A percentile compares a stretch with the other conserved stretches of the same genome.
Evolutionary conservation across 2,329 filamentous ascomycete genomes (phyloP).

Genomic region (Pestalotiopsis sp.): DNA sequence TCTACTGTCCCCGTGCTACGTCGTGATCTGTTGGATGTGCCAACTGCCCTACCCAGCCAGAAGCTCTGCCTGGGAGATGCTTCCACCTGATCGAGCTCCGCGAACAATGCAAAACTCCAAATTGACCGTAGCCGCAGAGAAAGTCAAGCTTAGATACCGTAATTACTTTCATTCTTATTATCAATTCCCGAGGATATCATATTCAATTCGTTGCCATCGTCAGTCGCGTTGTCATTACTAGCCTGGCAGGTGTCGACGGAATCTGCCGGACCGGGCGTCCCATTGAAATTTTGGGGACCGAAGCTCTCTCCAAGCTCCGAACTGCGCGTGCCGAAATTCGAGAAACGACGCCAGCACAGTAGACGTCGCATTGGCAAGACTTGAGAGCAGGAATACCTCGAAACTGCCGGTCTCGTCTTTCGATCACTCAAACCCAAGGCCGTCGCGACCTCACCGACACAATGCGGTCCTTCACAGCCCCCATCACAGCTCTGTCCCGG

Average conservation of each 20-base stretch:
- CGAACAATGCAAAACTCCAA: background rate
- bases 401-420: background rate
- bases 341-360: background rate
- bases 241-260: background rate
- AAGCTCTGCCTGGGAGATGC: too few relatives aligned
- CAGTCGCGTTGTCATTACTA: background rate
- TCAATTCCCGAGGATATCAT: too few relatives aligned
- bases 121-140: background rate
- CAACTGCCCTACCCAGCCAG: too few relatives aligned
- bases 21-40: too few relatives aligned
- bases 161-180: background rate
- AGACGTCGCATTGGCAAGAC: background rate
- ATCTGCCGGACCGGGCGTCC: background rate
- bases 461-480: slow-evolving; percentile 1
- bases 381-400: background rate
- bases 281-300: slow-evolving; percentile 3
- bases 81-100: too few relatives aligned
- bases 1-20: too few relatives aligned
- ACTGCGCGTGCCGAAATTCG: background rate
- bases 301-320: slow-evolving; percentile 9
- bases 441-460: background rate
- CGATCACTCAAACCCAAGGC: too few relatives aligned
- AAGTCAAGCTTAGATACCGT: background rate
- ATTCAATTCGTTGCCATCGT: background rate
- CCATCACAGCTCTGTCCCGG: slow-evolving; percentile 11